A percentile compares a stretch with the other conserved stretches of the same genome.
Evolutionary conservation across 805 yeast genomes (phyloP).

Genomic region (Limtongia smithiae): DNA sequence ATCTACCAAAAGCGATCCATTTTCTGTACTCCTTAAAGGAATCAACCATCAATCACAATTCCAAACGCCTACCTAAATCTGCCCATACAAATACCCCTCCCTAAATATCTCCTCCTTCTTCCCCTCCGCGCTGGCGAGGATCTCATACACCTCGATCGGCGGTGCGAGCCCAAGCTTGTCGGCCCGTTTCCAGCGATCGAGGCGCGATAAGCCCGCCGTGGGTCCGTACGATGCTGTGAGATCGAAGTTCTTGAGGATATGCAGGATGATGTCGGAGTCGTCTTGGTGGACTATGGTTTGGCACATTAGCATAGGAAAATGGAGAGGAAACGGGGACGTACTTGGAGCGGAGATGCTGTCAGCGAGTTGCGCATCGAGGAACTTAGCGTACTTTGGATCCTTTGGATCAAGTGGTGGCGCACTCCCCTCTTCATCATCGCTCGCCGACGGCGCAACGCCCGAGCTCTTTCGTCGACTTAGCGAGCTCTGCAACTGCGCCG

Average conservation of each 20-base stretch:
- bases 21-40: no score
- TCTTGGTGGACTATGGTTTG: constrained; percentile 40
- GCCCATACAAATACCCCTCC: constrained; percentile 29
- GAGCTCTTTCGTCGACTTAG: no score
- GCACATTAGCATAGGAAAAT: no score
- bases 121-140: constrained; percentile 31
- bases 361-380: not conserved
- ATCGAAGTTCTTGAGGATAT: constrained; percentile 39
- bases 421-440: no score
- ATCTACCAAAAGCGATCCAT: no score
- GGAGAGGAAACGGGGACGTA: no score
- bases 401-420: constrained; percentile 9
- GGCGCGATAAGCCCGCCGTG: constrained; percentile 39
- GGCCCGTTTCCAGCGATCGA: constrained; percentile 43
- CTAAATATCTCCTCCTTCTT: constrained; percentile 4
- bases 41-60: not conserved
- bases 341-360: constrained; percentile 20
- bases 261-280: constrained; percentile 32
- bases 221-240: constrained; percentile 40
- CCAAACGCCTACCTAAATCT: constrained; percentile 10
- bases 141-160: constrained; percentile 36
- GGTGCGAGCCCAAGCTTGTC: constrained; percentile 38
- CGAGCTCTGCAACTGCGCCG: no score
- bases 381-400: constrained; percentile 7
- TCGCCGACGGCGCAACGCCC: no score